Conservation (phyloP, 2,329 filamentous ascomycete species). For the Madurella mycetomatis region DNA sequence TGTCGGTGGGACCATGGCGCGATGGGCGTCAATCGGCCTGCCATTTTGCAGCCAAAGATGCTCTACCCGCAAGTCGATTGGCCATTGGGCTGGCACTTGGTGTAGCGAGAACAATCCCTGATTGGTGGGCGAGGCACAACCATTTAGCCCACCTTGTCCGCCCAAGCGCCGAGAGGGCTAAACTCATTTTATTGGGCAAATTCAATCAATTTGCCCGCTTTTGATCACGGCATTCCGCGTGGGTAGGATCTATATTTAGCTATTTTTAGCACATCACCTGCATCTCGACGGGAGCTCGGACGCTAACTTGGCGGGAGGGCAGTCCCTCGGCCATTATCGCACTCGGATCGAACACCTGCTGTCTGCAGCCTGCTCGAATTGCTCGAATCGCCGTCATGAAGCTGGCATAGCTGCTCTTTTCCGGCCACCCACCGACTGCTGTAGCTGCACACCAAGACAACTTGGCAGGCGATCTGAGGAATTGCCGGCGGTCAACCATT, state of each 20-base stretch:
- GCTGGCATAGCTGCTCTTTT: too few relatives aligned
- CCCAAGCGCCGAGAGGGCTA: slow-evolving; percentile 25
- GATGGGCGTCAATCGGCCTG: background rate
- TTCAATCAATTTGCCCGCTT: slow-evolving; percentile 25
- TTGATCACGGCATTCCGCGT: slow-evolving; percentile 15
- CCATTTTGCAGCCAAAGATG: background rate
- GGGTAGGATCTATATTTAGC: slow-evolving; percentile 25
- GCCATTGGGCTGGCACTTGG: background rate
- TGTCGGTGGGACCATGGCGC: slow-evolving; percentile 1
- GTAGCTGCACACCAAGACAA: too few relatives aligned
- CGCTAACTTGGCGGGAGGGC: too few relatives aligned
- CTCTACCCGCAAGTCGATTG: background rate
- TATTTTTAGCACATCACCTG: slow-evolving; percentile 26
- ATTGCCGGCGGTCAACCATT: too few relatives aligned
- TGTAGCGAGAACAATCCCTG: background rate
- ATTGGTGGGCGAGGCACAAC: slow-evolving; percentile 9
- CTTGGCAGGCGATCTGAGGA: too few relatives aligned
- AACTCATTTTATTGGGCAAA: slow-evolving; percentile 21
- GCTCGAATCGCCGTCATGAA: too few relatives aligned
- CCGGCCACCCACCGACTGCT: too few relatives aligned
- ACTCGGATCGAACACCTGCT: too few relatives aligned
- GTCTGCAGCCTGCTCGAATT: too few relatives aligned
- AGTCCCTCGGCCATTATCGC: too few relatives aligned
- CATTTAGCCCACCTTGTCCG: slow-evolving; percentile 17
- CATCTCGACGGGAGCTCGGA: background rate